Base-by-base conservation (phyloP, 2,329 filamentous ascomycete species). In the Cytospora leucostoma region DNA sequence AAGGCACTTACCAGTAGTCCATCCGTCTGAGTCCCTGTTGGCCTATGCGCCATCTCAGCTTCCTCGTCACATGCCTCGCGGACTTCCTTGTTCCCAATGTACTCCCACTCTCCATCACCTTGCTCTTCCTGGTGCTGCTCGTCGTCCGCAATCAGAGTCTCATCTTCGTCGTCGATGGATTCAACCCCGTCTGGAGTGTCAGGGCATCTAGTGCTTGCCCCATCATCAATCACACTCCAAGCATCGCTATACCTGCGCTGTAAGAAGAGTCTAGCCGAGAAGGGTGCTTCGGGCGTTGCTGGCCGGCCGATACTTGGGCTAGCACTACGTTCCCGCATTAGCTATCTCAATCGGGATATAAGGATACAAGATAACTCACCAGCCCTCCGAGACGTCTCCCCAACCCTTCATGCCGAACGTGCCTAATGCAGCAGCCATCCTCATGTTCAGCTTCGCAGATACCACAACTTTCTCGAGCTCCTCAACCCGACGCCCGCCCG, bases 261-360 rank as follows among this genome's bases (percentile, higher is more conserved):
- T 19, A 44, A n/a, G n/a, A 44, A 44, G 40, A 44, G 40, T 44
- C 40, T 44, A n/a, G 40, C 40, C n/a, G n/a, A n/a, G 40, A 44
- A 44, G 19, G 40, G 40, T 15, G 40, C 40, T 19, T 44, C 40
- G 40, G 40, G 40, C 19, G 40, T 44, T n/a, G 11, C 38, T 49
- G 51, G 58, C 15, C 54, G 58, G 55, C 52, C 47, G 32, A 59
- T 40, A 52, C 55, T 38, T 55, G 49, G 58, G 38, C 37, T 40
- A 38, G 51, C 15, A 49, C 51, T 55, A 8, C 10, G 4, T 44
- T n/a, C 3, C 17, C 17, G 17, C 17, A 15, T 44, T 19, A 44
- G 40, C 13, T n/a, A n/a, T 7, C 17, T 44, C 6, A 7, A 19
- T 11, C 3, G 17, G 7, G n/a, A 7, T 8, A 3, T 17, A 10